These are phyloP conservation scores for Populus davidiana DNA, from an alignment of 345 rosid species.

Conservation along the genomic window DNA sequence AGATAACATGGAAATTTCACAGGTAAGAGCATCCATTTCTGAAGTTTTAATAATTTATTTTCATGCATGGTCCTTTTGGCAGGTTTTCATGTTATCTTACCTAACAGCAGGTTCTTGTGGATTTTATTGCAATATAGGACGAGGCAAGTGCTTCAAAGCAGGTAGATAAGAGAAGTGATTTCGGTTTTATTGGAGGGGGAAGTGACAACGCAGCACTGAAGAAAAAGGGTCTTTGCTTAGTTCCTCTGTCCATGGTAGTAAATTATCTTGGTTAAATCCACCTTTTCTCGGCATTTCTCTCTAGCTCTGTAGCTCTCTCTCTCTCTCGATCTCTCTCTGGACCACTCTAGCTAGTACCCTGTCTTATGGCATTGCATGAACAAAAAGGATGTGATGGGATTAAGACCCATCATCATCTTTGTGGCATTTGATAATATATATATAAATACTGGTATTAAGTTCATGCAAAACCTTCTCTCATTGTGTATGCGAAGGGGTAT, in stretches of 20 bases:
- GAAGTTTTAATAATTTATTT: background rate
- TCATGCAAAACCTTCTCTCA: background rate
- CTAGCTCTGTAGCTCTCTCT: background rate
- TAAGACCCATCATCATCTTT: background rate
- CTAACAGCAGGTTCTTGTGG: background rate
- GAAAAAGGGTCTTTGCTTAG: slow-evolving; percentile 65
- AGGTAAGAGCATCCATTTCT: slow-evolving; percentile 7
- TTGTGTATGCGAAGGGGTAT: background rate
- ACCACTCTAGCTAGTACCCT: background rate
- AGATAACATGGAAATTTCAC: slow-evolving; percentile 18
- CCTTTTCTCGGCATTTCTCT: background rate
- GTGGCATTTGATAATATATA: background rate
- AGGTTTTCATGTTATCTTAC: background rate
- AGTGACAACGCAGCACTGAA: slow-evolving; percentile 46
- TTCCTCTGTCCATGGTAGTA: slow-evolving; percentile 49
- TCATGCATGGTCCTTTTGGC: background rate
- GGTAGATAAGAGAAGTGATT: slow-evolving; percentile 17
- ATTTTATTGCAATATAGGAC: slow-evolving; percentile 20
- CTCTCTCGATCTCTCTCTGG: background rate
- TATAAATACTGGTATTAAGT: background rate
- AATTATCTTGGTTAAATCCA: slow-evolving; percentile 43
- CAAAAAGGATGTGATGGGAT: background rate
- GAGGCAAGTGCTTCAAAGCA: slow-evolving; percentile 13
- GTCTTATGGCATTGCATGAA: background rate
- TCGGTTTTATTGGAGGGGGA: slow-evolving; percentile 22